phyloP scores from a whole-genome alignment of 768 basidiomycete genomes.

The Leccinum incarnatum region DNA sequence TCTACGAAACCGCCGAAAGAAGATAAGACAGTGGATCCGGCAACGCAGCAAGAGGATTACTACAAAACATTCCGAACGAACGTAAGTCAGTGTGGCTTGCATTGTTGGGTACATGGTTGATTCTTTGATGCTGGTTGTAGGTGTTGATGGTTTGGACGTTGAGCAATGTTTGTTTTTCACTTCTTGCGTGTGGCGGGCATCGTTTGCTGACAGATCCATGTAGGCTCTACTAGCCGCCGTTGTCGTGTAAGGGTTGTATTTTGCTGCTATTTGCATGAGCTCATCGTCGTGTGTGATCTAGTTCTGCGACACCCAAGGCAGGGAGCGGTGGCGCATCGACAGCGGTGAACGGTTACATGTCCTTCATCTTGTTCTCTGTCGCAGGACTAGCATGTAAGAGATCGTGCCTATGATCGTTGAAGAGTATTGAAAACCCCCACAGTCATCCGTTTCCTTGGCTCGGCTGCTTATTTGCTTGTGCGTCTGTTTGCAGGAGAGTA shows the following conservation, averaged over 20 bases:
- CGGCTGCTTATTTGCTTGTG: slow-evolving; percentile 77
- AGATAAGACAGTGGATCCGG: slow-evolving; percentile 57
- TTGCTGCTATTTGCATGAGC: not conserved
- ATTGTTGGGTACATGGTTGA: slow-evolving; percentile 10
- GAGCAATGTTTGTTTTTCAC: slow-evolving; percentile 60
- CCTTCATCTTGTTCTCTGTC: slow-evolving; percentile 84
- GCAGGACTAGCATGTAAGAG: slow-evolving; percentile 82
- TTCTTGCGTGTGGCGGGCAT: not conserved
- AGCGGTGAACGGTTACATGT: slow-evolving; percentile 83
- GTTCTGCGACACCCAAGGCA: slow-evolving; percentile 48
- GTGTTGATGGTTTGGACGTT: slow-evolving; percentile 88
- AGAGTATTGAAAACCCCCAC: not conserved
- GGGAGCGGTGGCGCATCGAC: slow-evolving; percentile 43
- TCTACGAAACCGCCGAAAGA: slow-evolving; percentile 74
- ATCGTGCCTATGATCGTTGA: not conserved
- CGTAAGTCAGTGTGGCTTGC: slow-evolving; percentile 31
- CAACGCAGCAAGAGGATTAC: slow-evolving; percentile 78
- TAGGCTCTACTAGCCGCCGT: slow-evolving; percentile 71
- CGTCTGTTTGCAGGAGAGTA: slow-evolving; percentile 88
- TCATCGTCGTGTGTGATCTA: slow-evolving; percentile 1
- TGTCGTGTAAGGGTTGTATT: slow-evolving; percentile 57
- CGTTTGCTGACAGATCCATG: slow-evolving; percentile 11
- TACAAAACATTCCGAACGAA: slow-evolving; percentile 90
- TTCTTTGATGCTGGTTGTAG: slow-evolving; percentile 25
- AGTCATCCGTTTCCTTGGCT: slow-evolving; percentile 87